Evolutionary conservation across 768 basidiomycete species (phyloP), one percentile per base, ranked within the genome.

Genomic region (Mycena maculata): DNA sequence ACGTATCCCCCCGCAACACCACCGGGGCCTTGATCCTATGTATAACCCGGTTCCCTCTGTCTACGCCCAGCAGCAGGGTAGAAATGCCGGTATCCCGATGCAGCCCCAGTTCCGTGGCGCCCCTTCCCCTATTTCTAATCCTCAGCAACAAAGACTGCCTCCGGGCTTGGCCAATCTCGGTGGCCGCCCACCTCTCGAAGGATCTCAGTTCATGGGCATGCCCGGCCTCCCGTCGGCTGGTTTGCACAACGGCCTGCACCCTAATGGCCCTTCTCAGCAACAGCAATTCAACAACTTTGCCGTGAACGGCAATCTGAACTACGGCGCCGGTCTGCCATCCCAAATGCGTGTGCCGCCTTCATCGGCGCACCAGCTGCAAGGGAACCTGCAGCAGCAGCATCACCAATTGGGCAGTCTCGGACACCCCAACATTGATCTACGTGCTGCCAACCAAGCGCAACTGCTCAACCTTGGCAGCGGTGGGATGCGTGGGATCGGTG

Each of bases 161-260:
- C 92, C 92, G 18, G 93, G 92, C 33, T 81, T 94, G 41, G 92
- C 93, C 15, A 93, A 93, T 72, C 85, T 94, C 22, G 93, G 93
- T 30, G 92, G 87, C 45, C 88, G 93, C 9, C 92, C 92, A 25
- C 92, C 92, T 3, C 92, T 93, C 70, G 93, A 94, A 55, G 87
- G 91, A 23, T 83, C 84, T 11, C 92, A 92, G 71, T 90, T 89
- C 71, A 73, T 87, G 28, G 85, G 87, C 30, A 79, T 88, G 72
- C 78, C 82, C 55, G 82, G 82, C 22, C 75, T 83, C 63, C 78
- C 81, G 25, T 79, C 85, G 42, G 81, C 81, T 22, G 80, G 81
- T 7, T 73, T 87, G 41, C 87, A 87, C 67, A 77, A 79, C 49
- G 76, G 79, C 28, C 68, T 88, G 22, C 87, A 86, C 65, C 76